Evolutionary conservation across 2,329 filamentous ascomycete species (phyloP).

Genomic region (Cylindrodendrum hubeiense): DNA sequence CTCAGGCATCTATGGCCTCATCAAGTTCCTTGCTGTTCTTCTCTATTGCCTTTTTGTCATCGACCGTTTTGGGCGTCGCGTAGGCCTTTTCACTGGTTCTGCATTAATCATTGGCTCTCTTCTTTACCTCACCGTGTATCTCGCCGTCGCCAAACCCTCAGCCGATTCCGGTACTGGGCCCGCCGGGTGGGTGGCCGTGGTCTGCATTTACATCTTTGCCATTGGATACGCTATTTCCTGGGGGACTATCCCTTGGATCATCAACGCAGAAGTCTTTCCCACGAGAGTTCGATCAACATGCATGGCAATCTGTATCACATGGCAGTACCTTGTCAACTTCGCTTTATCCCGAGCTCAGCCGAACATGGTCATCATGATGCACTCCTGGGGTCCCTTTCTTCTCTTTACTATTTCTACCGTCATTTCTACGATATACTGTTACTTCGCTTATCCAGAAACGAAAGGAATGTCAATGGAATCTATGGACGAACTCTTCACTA

Average conservation of each 20-base stretch:
- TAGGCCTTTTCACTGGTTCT: constrained; percentile 14
- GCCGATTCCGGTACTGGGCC: constrained; percentile 8
- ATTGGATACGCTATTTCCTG: constrained; percentile 25
- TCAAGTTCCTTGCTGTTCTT: constrained; percentile 19
- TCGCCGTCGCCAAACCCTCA: constrained; percentile 14
- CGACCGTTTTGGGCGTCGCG: constrained; percentile 17
- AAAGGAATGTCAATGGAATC: constrained; percentile 21
- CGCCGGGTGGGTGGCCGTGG: constrained; percentile 22
- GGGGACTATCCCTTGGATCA: constrained; percentile 25
- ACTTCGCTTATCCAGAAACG: constrained; percentile 20
- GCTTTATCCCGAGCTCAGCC: constrained; percentile 19
- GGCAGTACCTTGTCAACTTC: constrained; percentile 25
- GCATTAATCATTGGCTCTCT: constrained; percentile 14
- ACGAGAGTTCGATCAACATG: constrained; percentile 18
- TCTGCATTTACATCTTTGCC: constrained; percentile 24
- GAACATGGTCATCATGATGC: constrained; percentile 24
- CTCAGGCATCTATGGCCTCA: constrained; percentile 20
- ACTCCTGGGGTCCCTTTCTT: constrained; percentile 21
- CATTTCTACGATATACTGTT: constrained; percentile 11
- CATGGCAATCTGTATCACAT: constrained; percentile 18
- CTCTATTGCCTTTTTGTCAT: constrained; percentile 18
- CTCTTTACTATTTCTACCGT: constrained; percentile 13
- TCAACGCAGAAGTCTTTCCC: constrained; percentile 20
- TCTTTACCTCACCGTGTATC: constrained; percentile 17
- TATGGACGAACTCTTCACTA: constrained; percentile 22